These are phyloP conservation scores for Phytophthora pinifolia DNA, from an alignment of 352 stramenopile genomes.

Conservation along the genomic window DNA sequence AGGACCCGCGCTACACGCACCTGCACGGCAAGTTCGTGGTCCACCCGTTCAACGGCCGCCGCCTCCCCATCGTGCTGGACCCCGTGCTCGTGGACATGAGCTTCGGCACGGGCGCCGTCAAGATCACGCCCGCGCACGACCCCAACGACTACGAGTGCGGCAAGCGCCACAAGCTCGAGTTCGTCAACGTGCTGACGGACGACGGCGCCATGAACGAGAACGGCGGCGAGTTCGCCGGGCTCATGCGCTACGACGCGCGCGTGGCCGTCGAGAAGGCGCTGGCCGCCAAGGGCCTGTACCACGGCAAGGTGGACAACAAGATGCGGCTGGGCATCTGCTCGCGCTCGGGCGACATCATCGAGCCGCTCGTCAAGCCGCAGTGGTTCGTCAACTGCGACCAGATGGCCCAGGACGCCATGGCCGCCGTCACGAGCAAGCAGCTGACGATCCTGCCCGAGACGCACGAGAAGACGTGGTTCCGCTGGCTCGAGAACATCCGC, in stretches of 20 bases:
- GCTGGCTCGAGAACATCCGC: slow-evolving; percentile 98
- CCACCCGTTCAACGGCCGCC: slow-evolving; percentile 98
- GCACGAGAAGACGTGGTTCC: slow-evolving; percentile 96
- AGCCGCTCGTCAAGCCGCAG: slow-evolving; percentile 99
- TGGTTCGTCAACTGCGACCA: slow-evolving; percentile 94
- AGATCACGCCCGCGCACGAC: slow-evolving; percentile 99
- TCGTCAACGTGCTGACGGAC: slow-evolving; percentile 97
- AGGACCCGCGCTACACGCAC: slow-evolving; percentile 98
- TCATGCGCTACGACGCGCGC: slow-evolving; percentile 92
- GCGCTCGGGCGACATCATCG: slow-evolving; percentile 98
- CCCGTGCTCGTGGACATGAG: slow-evolving; percentile 97
- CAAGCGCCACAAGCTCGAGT: slow-evolving; percentile 96
- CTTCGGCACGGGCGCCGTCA: slow-evolving; percentile 98
- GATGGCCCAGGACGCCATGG: slow-evolving; percentile 87
- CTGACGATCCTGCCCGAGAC: slow-evolving; percentile 77
- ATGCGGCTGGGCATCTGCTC: slow-evolving; percentile 98
- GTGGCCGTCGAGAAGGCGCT: slow-evolving; percentile 91
- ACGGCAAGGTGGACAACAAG: slow-evolving; percentile 98
- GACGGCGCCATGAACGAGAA: slow-evolving; percentile 97
- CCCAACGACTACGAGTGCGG: slow-evolving; percentile 99
- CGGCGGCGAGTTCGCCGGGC: slow-evolving; percentile 80
- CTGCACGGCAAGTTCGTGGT: slow-evolving; percentile 98
- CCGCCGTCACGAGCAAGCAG: slow-evolving; percentile 80
- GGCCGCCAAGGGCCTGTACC: slow-evolving; percentile 92
- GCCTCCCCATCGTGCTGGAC: slow-evolving; percentile 97